phyloP scores from a whole-genome alignment of 805 yeast species.

The Lipomyces yamadae region DNA sequence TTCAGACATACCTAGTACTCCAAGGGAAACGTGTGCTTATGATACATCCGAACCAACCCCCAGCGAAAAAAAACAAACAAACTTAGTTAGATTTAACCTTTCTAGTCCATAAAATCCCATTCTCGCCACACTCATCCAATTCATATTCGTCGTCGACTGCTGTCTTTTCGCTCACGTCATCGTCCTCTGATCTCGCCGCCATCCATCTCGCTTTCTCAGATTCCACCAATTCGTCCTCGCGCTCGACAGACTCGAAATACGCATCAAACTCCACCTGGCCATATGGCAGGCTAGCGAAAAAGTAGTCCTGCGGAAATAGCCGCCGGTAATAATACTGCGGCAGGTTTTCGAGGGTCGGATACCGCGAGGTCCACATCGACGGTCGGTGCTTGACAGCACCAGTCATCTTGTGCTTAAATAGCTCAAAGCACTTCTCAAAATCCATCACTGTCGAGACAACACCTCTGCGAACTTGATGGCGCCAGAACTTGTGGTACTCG shows the following conservation, averaged over 20 bases:
- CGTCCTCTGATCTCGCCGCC: not conserved
- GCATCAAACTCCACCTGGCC: conserved; percentile 14
- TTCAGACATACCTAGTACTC: not conserved
- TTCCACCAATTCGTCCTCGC: not conserved
- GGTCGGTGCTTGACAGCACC: conserved; percentile 16
- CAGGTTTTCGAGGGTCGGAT: conserved; percentile 4
- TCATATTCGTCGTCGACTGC: not conserved
- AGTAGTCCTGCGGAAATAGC: conserved; percentile 6
- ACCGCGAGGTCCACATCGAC: conserved; percentile 12
- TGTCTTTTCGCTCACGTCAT: not conserved
- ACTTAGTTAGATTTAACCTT: conserved; percentile 1
- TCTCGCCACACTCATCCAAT: not conserved
- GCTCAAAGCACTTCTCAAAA: conserved; percentile 37
- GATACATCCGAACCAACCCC: not conserved
- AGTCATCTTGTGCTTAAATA: conserved; percentile 17
- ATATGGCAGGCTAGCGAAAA: conserved; percentile 18
- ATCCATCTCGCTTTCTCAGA: not conserved
- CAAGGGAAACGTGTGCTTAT: not conserved
- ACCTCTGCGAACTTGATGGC: conserved; percentile 20
- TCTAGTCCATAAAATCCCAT: not conserved
- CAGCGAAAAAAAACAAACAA: not conserved
- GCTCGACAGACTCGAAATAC: conserved; percentile 13
- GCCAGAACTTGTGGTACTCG: conserved; percentile 38
- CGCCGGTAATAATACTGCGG: conserved; percentile 7
- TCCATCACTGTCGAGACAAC: conserved; percentile 38